phyloP scores from a whole-genome alignment of 1,284 basidiomycete species.

The Cryptococcus neoformans region DNA sequence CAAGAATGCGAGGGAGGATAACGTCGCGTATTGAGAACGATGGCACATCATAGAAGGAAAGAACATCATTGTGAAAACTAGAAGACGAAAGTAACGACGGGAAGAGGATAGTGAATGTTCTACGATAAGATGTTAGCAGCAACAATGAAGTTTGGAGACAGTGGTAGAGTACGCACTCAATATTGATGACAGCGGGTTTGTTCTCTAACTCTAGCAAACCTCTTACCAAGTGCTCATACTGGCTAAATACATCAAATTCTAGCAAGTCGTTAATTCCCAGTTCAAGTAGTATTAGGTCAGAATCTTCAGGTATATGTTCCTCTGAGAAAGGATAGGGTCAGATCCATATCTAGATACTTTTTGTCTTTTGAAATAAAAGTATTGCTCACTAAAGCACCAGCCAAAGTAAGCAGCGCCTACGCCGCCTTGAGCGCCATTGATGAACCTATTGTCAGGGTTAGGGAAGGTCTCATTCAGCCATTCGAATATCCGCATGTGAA shows the following conservation, averaged over 20 bases:
- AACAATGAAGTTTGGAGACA: background rate
- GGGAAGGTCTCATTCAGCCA: constrained; percentile 44
- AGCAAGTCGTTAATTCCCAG: constrained; percentile 45
- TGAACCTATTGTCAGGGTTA: constrained; percentile 28
- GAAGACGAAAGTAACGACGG: constrained; percentile 36
- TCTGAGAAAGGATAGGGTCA: constrained; percentile 17
- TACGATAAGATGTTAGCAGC: constrained; percentile 11
- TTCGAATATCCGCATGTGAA: constrained; percentile 44
- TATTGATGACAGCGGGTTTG: constrained; percentile 43
- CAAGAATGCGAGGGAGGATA: constrained; percentile 39
- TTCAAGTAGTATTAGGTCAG: constrained; percentile 42
- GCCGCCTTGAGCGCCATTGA: constrained; percentile 46
- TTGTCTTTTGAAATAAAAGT: background rate
- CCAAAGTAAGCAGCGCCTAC: constrained; percentile 44
- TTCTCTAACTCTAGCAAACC: constrained; percentile 36
- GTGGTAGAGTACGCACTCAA: constrained; percentile 31
- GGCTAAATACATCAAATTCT: constrained; percentile 26
- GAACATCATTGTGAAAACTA: constrained; percentile 41
- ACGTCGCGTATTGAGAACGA: constrained; percentile 43
- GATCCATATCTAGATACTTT: background rate
- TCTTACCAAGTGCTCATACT: constrained; percentile 42
- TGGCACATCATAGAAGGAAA: constrained; percentile 46
- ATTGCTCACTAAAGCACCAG: constrained; percentile 44
- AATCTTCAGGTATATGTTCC: constrained; percentile 42
- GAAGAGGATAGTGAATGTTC: constrained; percentile 47